Base-by-base conservation (phyloP, 345 rosid genomes). In the Viola odorata region DNA sequence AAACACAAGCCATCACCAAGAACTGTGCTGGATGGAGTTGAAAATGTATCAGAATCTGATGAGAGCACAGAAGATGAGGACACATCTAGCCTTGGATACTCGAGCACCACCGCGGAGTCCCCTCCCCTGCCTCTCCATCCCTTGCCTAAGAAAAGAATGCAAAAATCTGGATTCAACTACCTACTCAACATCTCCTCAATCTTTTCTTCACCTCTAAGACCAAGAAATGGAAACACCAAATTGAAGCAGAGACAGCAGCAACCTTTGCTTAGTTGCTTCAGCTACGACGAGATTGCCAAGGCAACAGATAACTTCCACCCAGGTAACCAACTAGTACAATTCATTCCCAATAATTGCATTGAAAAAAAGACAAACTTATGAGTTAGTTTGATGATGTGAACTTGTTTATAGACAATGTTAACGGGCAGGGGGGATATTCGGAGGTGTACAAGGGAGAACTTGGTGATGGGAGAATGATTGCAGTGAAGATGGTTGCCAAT, bases 361-460 rank as follows among this genome's bases (percentile, higher is more conserved):
- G 32, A 23, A 0, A 23, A 23, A 23, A 23, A 23, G 32, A 23
- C 32, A 23, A 23, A 23, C 2, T 23, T 23, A 23, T 23, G 32
- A n/a, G n/a, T n/a, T n/a, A n/a, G n/a, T n/a, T n/a, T n/a, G n/a
- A n/a, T n/a, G n/a, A n/a, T n/a, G n/a, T n/a, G n/a, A n/a, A n/a
- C n/a, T n/a, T n/a, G n/a, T n/a, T n/a, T n/a, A n/a, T n/a, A n/a
- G n/a, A n/a, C n/a, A n/a, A n/a, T 38, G 65, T 87, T 66, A 88
- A 84, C 17, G 96, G 96, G 7, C 65, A 78, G 75, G 96, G 98
- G 12, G 98, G 96, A 16, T 87, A 84, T 75, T 85, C 98, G 13
- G 96, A 92, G 61, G 98, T 92, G 40, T 92, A 89, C 65, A 83
- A 83, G 77, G 98, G 98, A 14, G 85, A 85, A 61, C 81, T 92